Conservation (phyloP, 1,284 basidiomycete genomes). For the Schizophyllum amplum region DNA sequence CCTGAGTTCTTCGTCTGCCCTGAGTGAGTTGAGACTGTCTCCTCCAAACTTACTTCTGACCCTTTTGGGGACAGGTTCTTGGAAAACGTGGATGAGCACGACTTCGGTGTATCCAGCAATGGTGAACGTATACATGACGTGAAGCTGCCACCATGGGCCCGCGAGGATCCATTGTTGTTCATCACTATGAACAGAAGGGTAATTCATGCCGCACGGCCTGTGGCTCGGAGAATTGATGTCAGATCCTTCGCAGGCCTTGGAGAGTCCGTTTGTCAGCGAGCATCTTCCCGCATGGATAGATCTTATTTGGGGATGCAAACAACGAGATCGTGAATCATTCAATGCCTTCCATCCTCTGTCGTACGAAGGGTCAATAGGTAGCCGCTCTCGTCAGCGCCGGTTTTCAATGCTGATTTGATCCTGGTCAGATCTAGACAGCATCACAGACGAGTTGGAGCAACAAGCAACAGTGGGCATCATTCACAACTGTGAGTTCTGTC, state of each 20-base stretch:
- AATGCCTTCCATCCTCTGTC: constrained; percentile 95
- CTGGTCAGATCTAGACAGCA: constrained; percentile 68
- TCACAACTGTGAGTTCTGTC: constrained; percentile 68
- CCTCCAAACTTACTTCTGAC: background rate
- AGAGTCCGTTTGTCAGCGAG: constrained; percentile 85
- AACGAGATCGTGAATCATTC: constrained; percentile 69
- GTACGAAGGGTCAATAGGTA: constrained; percentile 87
- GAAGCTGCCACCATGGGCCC: constrained; percentile 88
- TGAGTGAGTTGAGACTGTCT: constrained; percentile 35
- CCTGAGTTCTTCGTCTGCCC: constrained; percentile 86
- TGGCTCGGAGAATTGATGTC: constrained; percentile 28
- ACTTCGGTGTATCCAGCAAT: constrained; percentile 79
- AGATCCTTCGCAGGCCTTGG: constrained; percentile 57
- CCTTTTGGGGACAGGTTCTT: constrained; percentile 43
- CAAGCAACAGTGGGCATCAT: constrained; percentile 93
- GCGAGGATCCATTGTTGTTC: constrained; percentile 79
- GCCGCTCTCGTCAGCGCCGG: constrained; percentile 8
- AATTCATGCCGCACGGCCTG: background rate
- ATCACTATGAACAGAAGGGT: constrained; percentile 73
- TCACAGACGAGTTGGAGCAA: constrained; percentile 80
- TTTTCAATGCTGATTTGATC: background rate
- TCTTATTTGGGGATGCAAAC: constrained; percentile 83
- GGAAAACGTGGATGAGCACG: constrained; percentile 65
- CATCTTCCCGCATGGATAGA: constrained; percentile 91
- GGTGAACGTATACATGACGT: constrained; percentile 86